Conservation (phyloP, 441 rosid species). For the Aleurites moluccanus region DNA sequence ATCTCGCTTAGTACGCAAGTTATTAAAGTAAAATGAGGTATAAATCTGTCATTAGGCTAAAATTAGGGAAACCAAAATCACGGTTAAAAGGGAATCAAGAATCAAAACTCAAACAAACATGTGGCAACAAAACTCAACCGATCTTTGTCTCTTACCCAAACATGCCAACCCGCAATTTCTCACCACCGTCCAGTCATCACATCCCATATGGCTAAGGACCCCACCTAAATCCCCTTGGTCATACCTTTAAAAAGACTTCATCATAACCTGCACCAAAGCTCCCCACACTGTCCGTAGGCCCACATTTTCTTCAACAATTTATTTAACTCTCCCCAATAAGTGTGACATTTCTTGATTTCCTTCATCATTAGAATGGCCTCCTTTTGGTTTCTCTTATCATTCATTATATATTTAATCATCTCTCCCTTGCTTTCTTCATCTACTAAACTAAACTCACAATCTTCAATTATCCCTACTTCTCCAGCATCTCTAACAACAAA, state of each 20-base stretch:
- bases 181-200: slow-evolving; percentile 23
- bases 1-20: too few species aligned
- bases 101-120: slow-evolving; percentile 23
- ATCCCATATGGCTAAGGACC: slow-evolving; percentile 29
- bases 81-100: slow-evolving; percentile 29
- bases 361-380: slow-evolving; percentile 70
- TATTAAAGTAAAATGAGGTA: neutral
- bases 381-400: slow-evolving; percentile 39
- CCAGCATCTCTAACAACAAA: slow-evolving; percentile 29
- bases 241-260: slow-evolving; percentile 28
- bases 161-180: slow-evolving; percentile 42
- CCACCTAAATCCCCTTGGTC: slow-evolving; percentile 22
- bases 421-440: slow-evolving; percentile 36
- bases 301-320: slow-evolving; percentile 4
- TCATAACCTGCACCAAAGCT: slow-evolving; percentile 33
- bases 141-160: slow-evolving; percentile 29
- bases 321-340: slow-evolving; percentile 32
- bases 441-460: slow-evolving; percentile 31
- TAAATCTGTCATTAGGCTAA: neutral
- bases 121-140: slow-evolving; percentile 30
- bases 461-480: slow-evolving; percentile 38
- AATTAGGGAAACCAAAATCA: slow-evolving; percentile 23
- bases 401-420: slow-evolving; percentile 34
- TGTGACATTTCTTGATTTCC: slow-evolving; percentile 46
- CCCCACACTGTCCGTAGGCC: slow-evolving; percentile 3